Evolutionary conservation across 768 basidiomycete species (phyloP).

Genomic region (Crassisporium funariophilum): DNA sequence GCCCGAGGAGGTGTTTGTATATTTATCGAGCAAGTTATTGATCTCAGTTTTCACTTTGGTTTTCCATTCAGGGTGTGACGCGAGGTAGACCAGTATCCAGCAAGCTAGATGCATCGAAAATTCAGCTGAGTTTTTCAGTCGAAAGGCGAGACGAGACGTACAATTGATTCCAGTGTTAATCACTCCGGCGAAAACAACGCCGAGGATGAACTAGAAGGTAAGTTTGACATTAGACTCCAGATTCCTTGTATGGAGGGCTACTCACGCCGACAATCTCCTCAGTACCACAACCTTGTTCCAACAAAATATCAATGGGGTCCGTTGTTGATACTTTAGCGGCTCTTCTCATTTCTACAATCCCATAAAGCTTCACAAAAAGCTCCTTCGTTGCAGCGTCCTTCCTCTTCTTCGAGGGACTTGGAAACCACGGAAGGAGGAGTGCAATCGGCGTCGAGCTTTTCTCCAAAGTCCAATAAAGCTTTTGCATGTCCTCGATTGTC

Average conservation of each 20-base stretch:
- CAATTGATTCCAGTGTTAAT: slow-evolving; percentile 35
- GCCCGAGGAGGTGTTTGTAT: slow-evolving; percentile 24
- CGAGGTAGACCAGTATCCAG: slow-evolving; percentile 40
- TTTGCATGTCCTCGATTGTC: slow-evolving; percentile 23
- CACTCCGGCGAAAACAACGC: slow-evolving; percentile 27
- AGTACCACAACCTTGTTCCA: slow-evolving; percentile 30
- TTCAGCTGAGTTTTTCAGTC: neutral
- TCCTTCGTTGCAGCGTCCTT: slow-evolving; percentile 32
- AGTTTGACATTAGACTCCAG: neutral
- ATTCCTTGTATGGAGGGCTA: neutral
- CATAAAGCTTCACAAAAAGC: slow-evolving; percentile 28
- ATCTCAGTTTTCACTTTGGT: slow-evolving; percentile 33
- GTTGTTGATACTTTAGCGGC: slow-evolving; percentile 23
- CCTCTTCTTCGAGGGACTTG: slow-evolving; percentile 30
- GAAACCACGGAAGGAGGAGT: slow-evolving; percentile 39
- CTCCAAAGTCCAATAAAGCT: slow-evolving; percentile 33
- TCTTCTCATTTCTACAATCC: slow-evolving; percentile 31
- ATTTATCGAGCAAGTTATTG: slow-evolving; percentile 29
- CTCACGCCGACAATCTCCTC: slow-evolving; percentile 28
- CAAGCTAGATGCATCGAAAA: slow-evolving; percentile 27
- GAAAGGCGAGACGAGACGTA: slow-evolving; percentile 16
- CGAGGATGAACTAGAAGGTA: slow-evolving; percentile 30
- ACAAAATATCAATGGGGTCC: slow-evolving; percentile 39
- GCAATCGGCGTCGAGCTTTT: slow-evolving; percentile 35
- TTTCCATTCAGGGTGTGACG: slow-evolving; percentile 38